Base-by-base conservation (phyloP, 176 grass and related monocot species). In the Musa troglodytarum region DNA sequence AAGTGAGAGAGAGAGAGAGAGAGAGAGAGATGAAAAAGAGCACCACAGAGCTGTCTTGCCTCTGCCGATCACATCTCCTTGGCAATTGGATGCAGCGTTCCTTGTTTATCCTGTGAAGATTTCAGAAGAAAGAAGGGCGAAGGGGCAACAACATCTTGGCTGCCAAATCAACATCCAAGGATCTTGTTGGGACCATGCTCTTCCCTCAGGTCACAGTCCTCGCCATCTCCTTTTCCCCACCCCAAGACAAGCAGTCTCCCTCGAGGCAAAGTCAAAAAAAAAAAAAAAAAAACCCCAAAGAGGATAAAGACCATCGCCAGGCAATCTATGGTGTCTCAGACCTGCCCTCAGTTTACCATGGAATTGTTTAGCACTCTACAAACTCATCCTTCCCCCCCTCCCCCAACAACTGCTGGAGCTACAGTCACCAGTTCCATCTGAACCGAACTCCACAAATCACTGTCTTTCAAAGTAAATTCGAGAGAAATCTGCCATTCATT, bases 81-180 rank as follows among this genome's bases (percentile, higher is more conserved):
- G 11, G 11, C 15, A 15, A 83, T 12, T 25, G 25, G 25, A 25
- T 29, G 29, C 11, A 29, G 9, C 12, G 63, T 25, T 77, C 29
- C 10, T 53, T 49, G 49, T 65, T 54, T 22, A 53, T 25, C 6
- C 49, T 26, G 50, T 20, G 10, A 20, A 17, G 20, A 68, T 73
- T 21, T 54, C 22, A 55, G 22, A 64, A 19, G 50, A 53, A 53
- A 28, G 12, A 54, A 20, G 54, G 53, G 25, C 26, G 7, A 54
- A 56, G 11, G 63, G 17, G 77, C 25, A 71, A 58, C 53, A 51
- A 23, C 17, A 58, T 69, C 53, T 59, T 57, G 24, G 66, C 28
- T 65, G 77, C 71, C 77, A 71, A 58, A 79, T 79, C 77, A 70
- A 29, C 54, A 58, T 71, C 66, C 53, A 71, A 79, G 77, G 77